A percentile compares a stretch with the other conserved stretches of the same genome.
Evolutionary conservation across 805 yeast species (phyloP).

Genomic region (Blastobotrys parvus): DNA sequence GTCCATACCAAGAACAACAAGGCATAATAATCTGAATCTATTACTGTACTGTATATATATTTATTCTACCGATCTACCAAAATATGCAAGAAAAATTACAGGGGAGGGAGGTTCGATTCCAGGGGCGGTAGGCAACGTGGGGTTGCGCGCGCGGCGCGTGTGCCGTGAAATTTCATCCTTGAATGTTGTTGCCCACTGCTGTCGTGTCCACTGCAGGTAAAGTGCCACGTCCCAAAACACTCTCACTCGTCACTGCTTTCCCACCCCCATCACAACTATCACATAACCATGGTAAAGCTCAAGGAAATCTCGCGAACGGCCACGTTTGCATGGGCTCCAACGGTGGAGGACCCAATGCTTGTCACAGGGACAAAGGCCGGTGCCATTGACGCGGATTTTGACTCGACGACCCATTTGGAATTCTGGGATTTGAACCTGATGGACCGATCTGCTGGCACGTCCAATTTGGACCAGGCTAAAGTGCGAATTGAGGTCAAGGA

Average conservation of each 20-base stretch:
- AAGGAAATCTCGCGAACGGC: conserved; percentile 80
- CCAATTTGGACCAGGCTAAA: conserved; percentile 29
- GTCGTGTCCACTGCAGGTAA: too few relatives aligned
- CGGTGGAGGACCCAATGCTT: conserved; percentile 53
- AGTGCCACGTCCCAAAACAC: too few relatives aligned
- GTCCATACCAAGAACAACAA: conserved; percentile 12
- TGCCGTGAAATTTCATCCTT: too few relatives aligned
- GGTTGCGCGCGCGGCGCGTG: too few relatives aligned
- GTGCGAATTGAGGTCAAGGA: neutral
- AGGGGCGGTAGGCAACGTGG: too few relatives aligned
- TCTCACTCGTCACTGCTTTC: too few relatives aligned
- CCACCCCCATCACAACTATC: too few relatives aligned
- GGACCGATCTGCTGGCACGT: conserved; percentile 26
- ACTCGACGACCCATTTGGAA: conserved; percentile 69
- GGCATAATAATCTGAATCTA: too few relatives aligned
- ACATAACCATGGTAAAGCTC: conserved; percentile 60
- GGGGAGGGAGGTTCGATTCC: too few relatives aligned
- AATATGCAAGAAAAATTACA: too few relatives aligned
- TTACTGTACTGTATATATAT: too few relatives aligned
- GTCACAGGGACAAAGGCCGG: conserved; percentile 97
- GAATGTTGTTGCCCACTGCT: too few relatives aligned
- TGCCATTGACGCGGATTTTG: conserved; percentile 82
- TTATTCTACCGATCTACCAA: neutral
- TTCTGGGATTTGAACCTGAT: conserved; percentile 55
- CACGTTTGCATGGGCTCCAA: conserved; percentile 93